Evolutionary conservation across 768 basidiomycete species (phyloP), one percentile per base, ranked within the genome.

Genomic region (Hemileccinum rubropunctum): DNA sequence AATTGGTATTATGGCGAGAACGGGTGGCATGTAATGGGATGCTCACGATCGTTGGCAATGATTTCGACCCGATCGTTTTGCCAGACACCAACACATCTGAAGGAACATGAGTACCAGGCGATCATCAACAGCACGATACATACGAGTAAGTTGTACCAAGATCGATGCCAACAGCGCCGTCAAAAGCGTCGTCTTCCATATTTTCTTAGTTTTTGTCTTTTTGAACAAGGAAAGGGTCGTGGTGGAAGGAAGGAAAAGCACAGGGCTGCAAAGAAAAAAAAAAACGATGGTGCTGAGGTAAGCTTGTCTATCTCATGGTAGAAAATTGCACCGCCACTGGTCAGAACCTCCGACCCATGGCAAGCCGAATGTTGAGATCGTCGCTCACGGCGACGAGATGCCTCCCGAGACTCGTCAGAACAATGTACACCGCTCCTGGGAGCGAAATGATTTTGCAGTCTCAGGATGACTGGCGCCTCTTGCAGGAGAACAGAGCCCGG

Each of bases 11-110:
- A 47, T 23, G 28, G 15, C 15, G 15, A 11, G 21, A 12, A 41
- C 15, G 13, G 10, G 35, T 48, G 40, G 33, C 18, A 27, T 43
- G 10, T 47, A 46, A 49, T 48, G 38, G 33, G 13, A 46, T 42
- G 77, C 89, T 72, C 61, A 91, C 88, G 91, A 80, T 94, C 91
- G 65, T 94, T 94, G 76, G 91, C 88, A 70, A 98, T 98, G 78
- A 98, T 98, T 74, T 98, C 95, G 64, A 98, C 95, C 65, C 95
- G 93, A 82, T 98, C 95, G 73, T 97, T 94, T 82, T 95, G 92
- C 95, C 95, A 98, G 66, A 98, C 94, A 78, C 93, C 95, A 62
- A 98, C 95, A 71, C 95, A 98, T 42, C 93, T 95, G 61, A 33
- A 63, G 45, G 61, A 48, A 53, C 47, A 52, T 56, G 47, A 61